Base-by-base conservation (phyloP, 2,329 filamentous ascomycete species). In the Onygena corvina region DNA sequence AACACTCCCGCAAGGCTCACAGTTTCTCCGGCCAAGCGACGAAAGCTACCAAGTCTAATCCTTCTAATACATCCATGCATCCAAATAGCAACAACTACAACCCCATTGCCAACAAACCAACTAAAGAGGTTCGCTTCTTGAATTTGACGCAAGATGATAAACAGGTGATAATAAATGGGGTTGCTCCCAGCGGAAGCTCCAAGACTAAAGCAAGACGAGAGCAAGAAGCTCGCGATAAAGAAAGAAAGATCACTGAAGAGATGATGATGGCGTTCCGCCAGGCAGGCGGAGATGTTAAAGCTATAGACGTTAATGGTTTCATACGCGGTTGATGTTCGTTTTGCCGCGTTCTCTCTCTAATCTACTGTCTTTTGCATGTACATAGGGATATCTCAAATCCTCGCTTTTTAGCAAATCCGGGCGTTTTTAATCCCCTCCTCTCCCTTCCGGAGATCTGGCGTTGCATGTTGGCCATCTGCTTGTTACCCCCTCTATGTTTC, bases 151-250 rank as follows among this genome's bases (percentile, higher is more conserved):
- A 87, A 0, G 73, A 76, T 46, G 89, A 98, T 64, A 82, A 81
- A 59, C 71, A 76, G 11, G 79, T 84, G 61, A 81, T 98, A 36
- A 78, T 98, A 66, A 86, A 79, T 5, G 90, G 89, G 3, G 92
- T 98, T 9, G 92, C 92, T 40, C 90, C 90, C 0, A 89, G 83
- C 56, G 92, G 92, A 7, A 88, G 82, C 57, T 85, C 80, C 57
- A 96, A 96, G 76, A 96, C 92, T 6, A 95, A 95, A 64, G 87
- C 87, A n/a, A 72, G 88, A 49, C 72, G 92, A 46, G 90, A 96
- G 66, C 84, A 86, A 64, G 90, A 95, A 69, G 86, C 86, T 1
- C 73, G 77, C 48, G 90, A 95, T 61, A 81, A 83, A 66, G 73
- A 85, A 58, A 70, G 67, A 51, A 67, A 67, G 55, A 53, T 70